These are phyloP conservation scores for Pichia sp. DNA, from an alignment of 1,139 yeast genomes.

Conservation along the genomic window DNA sequence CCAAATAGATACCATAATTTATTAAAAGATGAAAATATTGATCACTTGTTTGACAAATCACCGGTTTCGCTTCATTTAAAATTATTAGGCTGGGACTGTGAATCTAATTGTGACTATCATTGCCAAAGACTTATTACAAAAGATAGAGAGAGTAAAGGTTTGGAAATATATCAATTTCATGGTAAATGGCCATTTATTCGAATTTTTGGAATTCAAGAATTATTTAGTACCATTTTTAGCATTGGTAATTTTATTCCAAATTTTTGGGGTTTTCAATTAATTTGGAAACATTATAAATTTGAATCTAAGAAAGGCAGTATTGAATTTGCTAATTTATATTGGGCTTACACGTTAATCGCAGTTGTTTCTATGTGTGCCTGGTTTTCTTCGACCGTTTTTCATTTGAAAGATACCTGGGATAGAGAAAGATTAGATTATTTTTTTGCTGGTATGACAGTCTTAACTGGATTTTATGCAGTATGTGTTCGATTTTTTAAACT, in stretches of 20 bases:
- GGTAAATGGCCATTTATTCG: constrained; percentile 96
- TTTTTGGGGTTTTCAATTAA: constrained; percentile 45
- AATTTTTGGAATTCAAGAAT: constrained; percentile 71
- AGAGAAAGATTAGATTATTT: constrained; percentile 89
- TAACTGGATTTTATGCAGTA: constrained; percentile 70
- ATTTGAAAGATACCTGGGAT: constrained; percentile 67
- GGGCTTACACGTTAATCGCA: constrained; percentile 42
- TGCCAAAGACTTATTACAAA: constrained; percentile 74
- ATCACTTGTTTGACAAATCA: constrained; percentile 33
- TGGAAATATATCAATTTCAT: constrained; percentile 74
- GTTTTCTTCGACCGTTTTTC: constrained; percentile 81
- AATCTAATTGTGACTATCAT: constrained; percentile 80
- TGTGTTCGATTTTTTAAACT: constrained; percentile 51
- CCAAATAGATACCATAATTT: constrained; percentile 15
- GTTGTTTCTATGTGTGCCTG: constrained; percentile 79
- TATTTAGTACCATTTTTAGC: constrained; percentile 76
- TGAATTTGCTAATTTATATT: constrained; percentile 31
- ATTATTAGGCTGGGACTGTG: constrained; percentile 70
- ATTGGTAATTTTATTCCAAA: constrained; percentile 76
- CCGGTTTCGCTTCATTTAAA: constrained; percentile 40
- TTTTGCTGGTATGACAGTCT: constrained; percentile 84
- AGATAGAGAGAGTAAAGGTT: constrained; percentile 39
- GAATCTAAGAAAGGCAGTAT: constrained; percentile 20
- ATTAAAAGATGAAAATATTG: constrained; percentile 17
- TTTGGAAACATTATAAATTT: constrained; percentile 25